Base-by-base conservation (phyloP, 768 basidiomycete species). In the Neoboletus magnificus region DNA sequence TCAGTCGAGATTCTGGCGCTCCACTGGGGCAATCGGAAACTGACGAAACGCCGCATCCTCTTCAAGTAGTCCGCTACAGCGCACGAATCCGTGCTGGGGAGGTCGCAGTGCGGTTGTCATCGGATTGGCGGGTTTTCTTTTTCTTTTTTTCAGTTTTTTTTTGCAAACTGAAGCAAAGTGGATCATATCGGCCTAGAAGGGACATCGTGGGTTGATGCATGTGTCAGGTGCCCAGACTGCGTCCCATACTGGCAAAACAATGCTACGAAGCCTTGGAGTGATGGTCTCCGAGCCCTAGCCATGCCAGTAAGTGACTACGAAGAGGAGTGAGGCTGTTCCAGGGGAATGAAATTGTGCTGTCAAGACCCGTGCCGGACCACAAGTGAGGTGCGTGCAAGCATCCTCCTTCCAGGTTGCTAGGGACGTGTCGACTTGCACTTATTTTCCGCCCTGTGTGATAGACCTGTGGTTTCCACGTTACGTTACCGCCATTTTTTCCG, bases 1-100 rank as follows among this genome's bases (percentile, higher is more conserved):
- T 69, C 62, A 69, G 65, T 69, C 65, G 67, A 67, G 66, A 51
- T 62, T 67, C 59, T 56, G 32, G 57, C 62, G 67, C 67, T 55
- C 57, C 59, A 68, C 48, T 51, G 48, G 47, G n/a, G 32, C 52
- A 50, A 51, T 45, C 48, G 51, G 62, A 45, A 40, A 48, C 50
- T n/a, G 51, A 51, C 45, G 42, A 44, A 42, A 48, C 57, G 56
- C 51, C 47, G 50, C 56, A 51, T 56, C 64, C 42, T 54, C 50
- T 63, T 60, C 57, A 11, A 63, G 56, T 56, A 56, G 60, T 55
- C 54, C 15, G 55, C 56, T 40, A 43, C 49, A 54, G 42, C 25
- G 40, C 46, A 63, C 32, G 64, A 57, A 36, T 39, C 29, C 35
- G 23, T 41, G 43, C 46, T 39, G 50, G 40, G 27, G 35, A 54